These are phyloP conservation scores for Taphrina deformans DNA, from an alignment of 1,139 yeast species.

Conservation along the genomic window DNA sequence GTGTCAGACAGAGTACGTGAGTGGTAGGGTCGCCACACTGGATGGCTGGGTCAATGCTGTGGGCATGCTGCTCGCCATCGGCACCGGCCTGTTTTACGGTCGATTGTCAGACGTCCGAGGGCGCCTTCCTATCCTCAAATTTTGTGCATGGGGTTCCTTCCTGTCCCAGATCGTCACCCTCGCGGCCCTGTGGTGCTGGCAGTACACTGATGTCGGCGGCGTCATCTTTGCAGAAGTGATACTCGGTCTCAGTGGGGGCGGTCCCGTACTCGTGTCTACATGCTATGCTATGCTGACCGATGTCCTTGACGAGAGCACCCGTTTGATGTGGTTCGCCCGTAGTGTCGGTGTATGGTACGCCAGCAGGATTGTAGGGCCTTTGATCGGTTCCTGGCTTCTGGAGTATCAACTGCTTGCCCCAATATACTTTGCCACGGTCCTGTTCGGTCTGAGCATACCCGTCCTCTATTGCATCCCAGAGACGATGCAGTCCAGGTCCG, in stretches of 20 bases:
- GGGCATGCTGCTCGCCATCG: conserved; percentile 1
- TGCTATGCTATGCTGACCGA: conserved; percentile 5
- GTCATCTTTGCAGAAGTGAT: not conserved
- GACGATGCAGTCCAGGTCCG: not conserved
- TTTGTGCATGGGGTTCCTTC: not conserved
- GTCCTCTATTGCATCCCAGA: not conserved
- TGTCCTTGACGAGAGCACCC: not conserved
- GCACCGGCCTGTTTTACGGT: not conserved
- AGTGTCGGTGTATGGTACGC: conserved; percentile 1
- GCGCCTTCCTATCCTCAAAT: not conserved
- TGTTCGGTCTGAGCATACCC: not conserved
- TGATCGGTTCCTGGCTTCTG: conserved; percentile 4
- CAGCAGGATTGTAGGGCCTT: not conserved
- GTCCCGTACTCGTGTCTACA: not conserved
- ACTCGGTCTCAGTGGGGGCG: not conserved
- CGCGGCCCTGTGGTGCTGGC: conserved; percentile 2
- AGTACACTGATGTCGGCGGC: not conserved
- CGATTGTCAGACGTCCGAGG: conserved; percentile 10
- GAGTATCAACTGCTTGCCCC: not conserved
- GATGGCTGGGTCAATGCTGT: conserved; percentile 7
- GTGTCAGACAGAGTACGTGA: not conserved
- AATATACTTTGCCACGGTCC: not conserved
- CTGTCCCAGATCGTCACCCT: not conserved
- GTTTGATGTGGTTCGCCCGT: not conserved
- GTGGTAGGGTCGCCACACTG: not conserved